phyloP scores from a whole-genome alignment of 1,139 yeast species.

The Candida tunisiensis region DNA sequence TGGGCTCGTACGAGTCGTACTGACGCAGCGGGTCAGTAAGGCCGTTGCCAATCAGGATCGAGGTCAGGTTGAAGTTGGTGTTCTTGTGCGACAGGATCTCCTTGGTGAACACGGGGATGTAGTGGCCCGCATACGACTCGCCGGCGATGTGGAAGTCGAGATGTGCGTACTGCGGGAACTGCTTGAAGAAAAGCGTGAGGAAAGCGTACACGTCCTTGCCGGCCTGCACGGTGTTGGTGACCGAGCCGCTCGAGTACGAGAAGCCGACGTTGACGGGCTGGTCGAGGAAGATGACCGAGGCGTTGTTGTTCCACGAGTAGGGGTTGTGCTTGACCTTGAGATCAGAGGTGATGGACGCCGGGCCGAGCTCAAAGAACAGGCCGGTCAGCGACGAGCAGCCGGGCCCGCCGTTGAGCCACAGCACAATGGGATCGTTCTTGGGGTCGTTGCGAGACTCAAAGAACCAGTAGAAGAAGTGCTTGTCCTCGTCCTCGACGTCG shows the following conservation, averaged over 20 bases:
- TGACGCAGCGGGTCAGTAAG: slow-evolving; percentile 62
- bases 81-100: slow-evolving; percentile 51
- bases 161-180: slow-evolving; percentile 45
- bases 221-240: slow-evolving; percentile 50
- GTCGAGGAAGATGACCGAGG: slow-evolving; percentile 52
- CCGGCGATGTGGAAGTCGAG: slow-evolving; percentile 66
- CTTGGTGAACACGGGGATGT: slow-evolving; percentile 62
- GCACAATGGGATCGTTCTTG: slow-evolving; percentile 39
- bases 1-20: slow-evolving; percentile 53
- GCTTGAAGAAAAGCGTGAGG: slow-evolving; percentile 58
- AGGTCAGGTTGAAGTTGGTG: slow-evolving; percentile 47
- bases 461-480: slow-evolving; percentile 73
- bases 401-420: slow-evolving; percentile 68
- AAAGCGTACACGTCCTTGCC: slow-evolving; percentile 70
- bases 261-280: slow-evolving; percentile 70
- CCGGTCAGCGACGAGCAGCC: slow-evolving; percentile 62
- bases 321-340: slow-evolving; percentile 32
- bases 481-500: slow-evolving; percentile 62
- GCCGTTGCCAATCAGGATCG: slow-evolving; percentile 73
- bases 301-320: slow-evolving; percentile 53
- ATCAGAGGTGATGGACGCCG: slow-evolving; percentile 34
- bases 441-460: slow-evolving; percentile 60
- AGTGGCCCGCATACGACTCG: slow-evolving; percentile 81
- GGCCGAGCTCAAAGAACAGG: slow-evolving; percentile 50
- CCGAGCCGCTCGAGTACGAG: slow-evolving; percentile 40